Base-by-base conservation (phyloP, 495 filamentous ascomycete genomes). In the Zalerion maritima region DNA sequence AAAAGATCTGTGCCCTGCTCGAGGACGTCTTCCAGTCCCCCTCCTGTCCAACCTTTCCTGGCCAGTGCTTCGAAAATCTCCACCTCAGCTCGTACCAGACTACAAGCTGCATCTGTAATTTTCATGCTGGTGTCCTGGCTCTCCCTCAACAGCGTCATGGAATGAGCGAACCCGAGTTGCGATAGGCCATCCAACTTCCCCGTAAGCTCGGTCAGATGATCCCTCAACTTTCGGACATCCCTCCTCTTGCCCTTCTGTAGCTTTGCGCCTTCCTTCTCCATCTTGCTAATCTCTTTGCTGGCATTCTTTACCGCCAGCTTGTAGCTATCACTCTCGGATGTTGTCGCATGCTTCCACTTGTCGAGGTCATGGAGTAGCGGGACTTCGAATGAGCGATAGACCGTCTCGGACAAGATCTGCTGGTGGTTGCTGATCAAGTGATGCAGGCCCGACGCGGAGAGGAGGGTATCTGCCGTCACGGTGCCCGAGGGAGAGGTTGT, bases 1-100 rank as follows among this genome's bases (percentile, higher is more conserved):
- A 76, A 76, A 9, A 73, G 50, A 41, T 76, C 71, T 25, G 56
- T 49, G n/a, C 69, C 69, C 37, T 57, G 62, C 33, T 74, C 69
- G 12, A 76, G 46, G 13, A 76, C 37, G 16, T 76, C 71, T 21
- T 74, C 70, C 13, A 76, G 45, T 0, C 71, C 71, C 16, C 71
- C 71, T 6, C 71, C 72, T 14, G 57, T 64, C 71, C 71, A 76
- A 3, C 71, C 71, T 35, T 76, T 76, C 29, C 67, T 46, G 23
- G 71, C 71, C 32, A 76, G 43, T 13, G 64, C 60, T 49, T 76
- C 71, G 40, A 74, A 76, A 27, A 76, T 74, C 35, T 76, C 71
- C 5, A 75, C 61, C 48, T 76, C 71, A 24, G 71, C 71, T 13
- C 71, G 57, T 14, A 74, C 70, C 3, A 76, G 52, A 24, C 60